Evolutionary conservation across 352 stramenopile species (phyloP), one percentile per base, ranked within the genome.

Genomic region (Phytophthora multivora): DNA sequence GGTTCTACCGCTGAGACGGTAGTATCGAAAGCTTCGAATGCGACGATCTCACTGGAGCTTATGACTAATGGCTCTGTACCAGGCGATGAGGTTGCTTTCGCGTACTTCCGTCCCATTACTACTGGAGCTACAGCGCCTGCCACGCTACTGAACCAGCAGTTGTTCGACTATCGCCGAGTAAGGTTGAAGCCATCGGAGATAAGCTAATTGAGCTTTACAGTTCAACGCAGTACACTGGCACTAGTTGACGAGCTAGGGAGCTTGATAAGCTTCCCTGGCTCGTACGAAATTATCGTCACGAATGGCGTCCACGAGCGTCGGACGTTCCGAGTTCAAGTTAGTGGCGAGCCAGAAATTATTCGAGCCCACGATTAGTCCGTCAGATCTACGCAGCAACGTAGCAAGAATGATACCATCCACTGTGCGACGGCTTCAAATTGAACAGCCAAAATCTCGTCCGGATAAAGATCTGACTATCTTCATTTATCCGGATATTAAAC

Each of bases 271-370:
- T 49, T 49, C 23, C 41, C 41, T 21, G 41, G 41, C 4, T 33
- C 23, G 41, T 49, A 49, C 23, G 41, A 49, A 49, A 30, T 49
- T 15, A 49, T 35, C 41, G 30, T 49, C 41, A 49, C 41, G 11
- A 35, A 49, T 35, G 41, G 23, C 10, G 41, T 49, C 4, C 23
- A 49, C 11, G 41, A 49, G 23, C 11, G 41, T 9, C 41, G 35
- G 23, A 35, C 41, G 16, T 49, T 49, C 41, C 41, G 16, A 49
- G 41, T 49, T 33, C 41, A 30, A 28, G 41, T 49, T 5, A 23
- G 31, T 2, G 41, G 41, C 28, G 23, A 31, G 12, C 41, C n/a
- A 19, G 41, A 49, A 16, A 33, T 49, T 21, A 21, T 49, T 49
- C 41, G 41, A n/a, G 41, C 41, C 7, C 41, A 49, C 23, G 23